Evolutionary conservation across 2,329 filamentous ascomycete genomes (phyloP), one percentile per base, ranked within the genome.

Genomic region (Botrytis fabae): DNA sequence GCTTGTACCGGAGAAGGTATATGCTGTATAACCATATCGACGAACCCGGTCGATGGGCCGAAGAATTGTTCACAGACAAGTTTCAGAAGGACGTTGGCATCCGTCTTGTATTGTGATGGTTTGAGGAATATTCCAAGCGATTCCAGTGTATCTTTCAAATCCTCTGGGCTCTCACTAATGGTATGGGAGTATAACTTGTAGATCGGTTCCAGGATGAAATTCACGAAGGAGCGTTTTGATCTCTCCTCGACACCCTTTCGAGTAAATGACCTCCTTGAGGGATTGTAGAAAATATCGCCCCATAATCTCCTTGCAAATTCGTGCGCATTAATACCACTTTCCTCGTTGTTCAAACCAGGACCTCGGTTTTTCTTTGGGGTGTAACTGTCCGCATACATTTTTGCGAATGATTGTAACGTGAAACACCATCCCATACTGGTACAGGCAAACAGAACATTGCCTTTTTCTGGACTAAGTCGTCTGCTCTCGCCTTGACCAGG

Each of bases 171-270:
- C 81, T 97, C 92, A 80, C 94, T 97, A 79, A 99, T 93, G 6
- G 95, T 97, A 81, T 98, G 94, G 25, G 94, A 95, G 82, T 95
- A 98, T 60, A 99, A 87, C 83, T 99, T 99, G 87, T 99, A 99
- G 77, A 99, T 94, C 28, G 96, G 96, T 81, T 99, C 96, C 65
- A 99, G 86, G 42, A 99, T 88, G 81, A 98, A 99, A 82, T 97
- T 91, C 73, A 98, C 92, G 81, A 99, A 99, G 0, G 94, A 93
- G 73, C 96, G 88, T 82, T 92, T 93, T 8, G 95, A 90, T 20
- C 88, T 86, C 76, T 95, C 91, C 79, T 98, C 95, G 35, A 93
- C 84, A 0, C 91, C 89, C 81, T 97, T 98, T 75, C 96, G 89
- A 70, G 94, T 97, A 79, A 99, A 99, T 73, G 93, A 95, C 75